These are phyloP conservation scores for Talaromyces verruculosus DNA, from an alignment of 2,329 filamentous ascomycete genomes.

Conservation along the genomic window DNA sequence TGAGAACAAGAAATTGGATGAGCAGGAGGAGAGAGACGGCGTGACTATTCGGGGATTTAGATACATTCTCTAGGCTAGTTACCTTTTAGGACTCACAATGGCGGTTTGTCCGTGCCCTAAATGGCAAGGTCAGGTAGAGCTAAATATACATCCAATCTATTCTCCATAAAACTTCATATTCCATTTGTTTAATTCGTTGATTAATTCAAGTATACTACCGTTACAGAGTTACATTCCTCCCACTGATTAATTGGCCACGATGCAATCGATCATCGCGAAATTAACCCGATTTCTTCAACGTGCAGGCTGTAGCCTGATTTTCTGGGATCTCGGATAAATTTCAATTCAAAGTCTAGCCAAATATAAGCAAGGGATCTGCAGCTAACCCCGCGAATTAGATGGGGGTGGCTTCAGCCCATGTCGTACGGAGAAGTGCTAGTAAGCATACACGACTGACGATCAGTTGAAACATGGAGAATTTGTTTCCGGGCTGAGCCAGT, in stretches of 20 bases:
- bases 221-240: not conserved
- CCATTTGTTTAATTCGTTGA: not conserved
- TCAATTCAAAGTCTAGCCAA: not conserved
- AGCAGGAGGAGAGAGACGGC: not conserved
- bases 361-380: conserved; percentile 9
- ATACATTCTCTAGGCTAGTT: not conserved
- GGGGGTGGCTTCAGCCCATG: not conserved
- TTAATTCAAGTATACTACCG: not conserved
- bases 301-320: not conserved
- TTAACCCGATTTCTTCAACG: not conserved
- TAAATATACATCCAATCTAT: not conserved
- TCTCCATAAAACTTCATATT: not conserved
- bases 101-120: not conserved
- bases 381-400: conserved; percentile 2
- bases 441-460: not conserved
- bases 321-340: not conserved
- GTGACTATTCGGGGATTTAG: not conserved
- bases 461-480: not conserved
- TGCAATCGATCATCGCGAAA: not conserved
- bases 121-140: not conserved
- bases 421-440: not conserved
- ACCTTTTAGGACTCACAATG: not conserved
- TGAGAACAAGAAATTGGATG: not conserved
- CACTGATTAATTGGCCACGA: not conserved
- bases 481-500: not conserved